phyloP scores from a whole-genome alignment of 257 asterid species.

The Gentiana straminea region DNA sequence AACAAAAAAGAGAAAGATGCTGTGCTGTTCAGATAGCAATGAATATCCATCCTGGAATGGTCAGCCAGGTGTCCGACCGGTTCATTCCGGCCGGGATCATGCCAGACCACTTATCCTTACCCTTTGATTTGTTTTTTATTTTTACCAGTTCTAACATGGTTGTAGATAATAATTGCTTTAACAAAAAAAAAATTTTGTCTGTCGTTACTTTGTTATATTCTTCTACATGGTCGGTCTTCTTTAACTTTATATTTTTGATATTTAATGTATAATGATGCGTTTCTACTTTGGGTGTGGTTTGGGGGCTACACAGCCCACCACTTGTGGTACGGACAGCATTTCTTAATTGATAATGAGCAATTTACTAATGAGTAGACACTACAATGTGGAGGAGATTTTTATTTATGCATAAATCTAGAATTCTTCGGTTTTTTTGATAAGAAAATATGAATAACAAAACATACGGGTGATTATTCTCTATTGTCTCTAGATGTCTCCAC shows the following conservation, averaged over 20 bases:
- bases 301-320: too few species aligned
- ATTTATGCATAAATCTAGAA: too few species aligned
- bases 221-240: slow-evolving; percentile 14
- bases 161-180: slow-evolving; percentile 20
- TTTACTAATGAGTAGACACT: slow-evolving; percentile 32
- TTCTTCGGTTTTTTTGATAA: too few species aligned
- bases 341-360: slow-evolving; percentile 24
- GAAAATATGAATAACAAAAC: too few species aligned
- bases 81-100: slow-evolving; percentile 25
- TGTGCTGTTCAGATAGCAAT: slow-evolving; percentile 24
- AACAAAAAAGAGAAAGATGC: slow-evolving; percentile 23
- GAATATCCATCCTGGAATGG: slow-evolving; percentile 44
- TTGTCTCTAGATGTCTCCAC: too few species aligned
- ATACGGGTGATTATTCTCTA: too few species aligned
- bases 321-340: too few species aligned
- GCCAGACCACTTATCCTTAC: slow-evolving; percentile 5
- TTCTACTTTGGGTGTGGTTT: slow-evolving; percentile 31
- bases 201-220: neutral
- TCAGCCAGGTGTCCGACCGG: slow-evolving; percentile 46
- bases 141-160: slow-evolving; percentile 8
- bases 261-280: slow-evolving; percentile 28
- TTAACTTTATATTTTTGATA: slow-evolving; percentile 5
- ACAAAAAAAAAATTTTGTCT: slow-evolving; percentile 8
- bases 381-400: too few species aligned
- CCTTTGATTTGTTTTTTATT: neutral